Evolutionary conservation across 2,329 filamentous ascomycete genomes (phyloP), one percentile per base, ranked within the genome.

Genomic region (Chrysoporthe cubensis): DNA sequence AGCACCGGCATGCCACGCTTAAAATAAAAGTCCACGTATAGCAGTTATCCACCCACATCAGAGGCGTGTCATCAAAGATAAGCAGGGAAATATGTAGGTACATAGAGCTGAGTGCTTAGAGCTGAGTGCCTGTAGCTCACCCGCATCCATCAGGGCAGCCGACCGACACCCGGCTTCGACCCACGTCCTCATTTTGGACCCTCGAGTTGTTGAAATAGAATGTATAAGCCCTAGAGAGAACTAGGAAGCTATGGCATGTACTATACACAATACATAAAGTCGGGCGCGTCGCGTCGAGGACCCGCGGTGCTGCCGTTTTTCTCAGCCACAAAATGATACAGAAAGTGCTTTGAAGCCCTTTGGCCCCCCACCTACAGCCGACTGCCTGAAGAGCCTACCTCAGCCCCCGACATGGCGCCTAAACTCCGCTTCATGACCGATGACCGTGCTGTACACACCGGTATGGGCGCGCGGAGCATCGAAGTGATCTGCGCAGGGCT

Each of bases 401-500:
- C 3, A 43, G 18, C 42, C n/a, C 42, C 26, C 26, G 21, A 21
- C 32, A 62, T 62, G 60, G 44, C 21, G 16, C 60, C 60, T 16
- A 48, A 50, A 16, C 44, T 62, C 43, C 62, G 62, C 21, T 64
- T 44, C 52, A 16, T 64, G 16, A 57, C 48, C 16, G 50, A 64
- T 40, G 9, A 18, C n/a, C 62, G 52, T 44, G 50, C 21, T 37
- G 50, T 58, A 11, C 8, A 46, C 14, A 37, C 52, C 18, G 54
- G 43, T 21, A 32, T 16, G 4, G 52, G 42, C 14, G 37, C 50
- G 8, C 43, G 44, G 13, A 48, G 18, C 26, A 62, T 66, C 46
- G 40, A 71, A 21, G 75, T 77, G 40, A 73, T 78, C 11, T 75
- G 71, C 18, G 74, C 74, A 6, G 76, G 77, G 2, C 73, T 77